Percentiles rank a stretch among this genome's conserved stretches.
phyloP scores from a whole-genome alignment of 2,329 filamentous ascomycete species.

The Colletotrichum sp. region DNA sequence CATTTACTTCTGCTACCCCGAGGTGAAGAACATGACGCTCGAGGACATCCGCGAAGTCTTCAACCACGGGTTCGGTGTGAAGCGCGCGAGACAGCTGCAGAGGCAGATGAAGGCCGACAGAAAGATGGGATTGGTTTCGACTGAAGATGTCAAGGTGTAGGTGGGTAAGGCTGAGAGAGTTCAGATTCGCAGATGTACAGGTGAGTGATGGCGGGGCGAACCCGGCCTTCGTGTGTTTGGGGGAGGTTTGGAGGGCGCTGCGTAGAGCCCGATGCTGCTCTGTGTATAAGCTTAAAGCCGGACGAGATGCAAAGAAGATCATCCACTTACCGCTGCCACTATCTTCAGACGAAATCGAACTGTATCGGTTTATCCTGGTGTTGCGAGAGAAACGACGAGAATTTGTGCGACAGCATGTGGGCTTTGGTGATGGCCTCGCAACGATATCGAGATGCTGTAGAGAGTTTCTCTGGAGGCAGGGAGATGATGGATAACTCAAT shows the following conservation, averaged over 20 bases:
- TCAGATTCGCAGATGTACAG: neutral
- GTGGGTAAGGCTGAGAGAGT: neutral
- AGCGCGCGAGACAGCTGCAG: constrained; percentile 42
- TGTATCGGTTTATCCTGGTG: neutral
- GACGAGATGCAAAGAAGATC: neutral
- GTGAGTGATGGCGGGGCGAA: neutral
- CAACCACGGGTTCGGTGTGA: constrained; percentile 50
- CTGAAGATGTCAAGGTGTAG: neutral
- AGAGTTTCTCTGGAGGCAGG: neutral
- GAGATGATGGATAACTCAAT: neutral
- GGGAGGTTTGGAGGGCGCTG: neutral
- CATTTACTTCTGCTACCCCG: constrained; percentile 56
- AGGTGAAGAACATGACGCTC: constrained; percentile 59
- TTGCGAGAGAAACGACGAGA: neutral
- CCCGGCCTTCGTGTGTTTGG: neutral
- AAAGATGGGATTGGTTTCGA: neutral
- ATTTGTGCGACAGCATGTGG: neutral
- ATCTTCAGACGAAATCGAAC: neutral
- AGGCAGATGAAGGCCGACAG: constrained; percentile 30
- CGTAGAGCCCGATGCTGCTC: neutral
- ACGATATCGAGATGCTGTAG: neutral
- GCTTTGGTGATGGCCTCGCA: neutral
- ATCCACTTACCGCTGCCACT: neutral
- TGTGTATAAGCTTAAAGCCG: neutral
- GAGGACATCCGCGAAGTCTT: constrained; percentile 60